phyloP scores from a whole-genome alignment of 2,329 filamentous ascomycete genomes.

The Xylariaceae sp. region DNA sequence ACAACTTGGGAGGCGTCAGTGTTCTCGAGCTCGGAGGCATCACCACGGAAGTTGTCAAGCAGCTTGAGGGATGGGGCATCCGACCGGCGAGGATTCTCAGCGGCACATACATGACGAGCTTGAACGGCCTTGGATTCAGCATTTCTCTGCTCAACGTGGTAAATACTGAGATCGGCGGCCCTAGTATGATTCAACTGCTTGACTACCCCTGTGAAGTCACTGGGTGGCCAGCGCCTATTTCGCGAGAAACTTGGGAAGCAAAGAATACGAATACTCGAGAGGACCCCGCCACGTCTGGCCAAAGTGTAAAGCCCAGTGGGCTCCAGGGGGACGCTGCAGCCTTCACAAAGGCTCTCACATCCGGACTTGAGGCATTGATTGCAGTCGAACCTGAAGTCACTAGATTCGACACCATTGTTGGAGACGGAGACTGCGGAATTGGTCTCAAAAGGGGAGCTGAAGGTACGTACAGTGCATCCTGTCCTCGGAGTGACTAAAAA shows the following conservation, averaged over 20 bases:
- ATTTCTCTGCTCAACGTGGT: constrained; percentile 63
- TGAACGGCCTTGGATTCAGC: constrained; percentile 72
- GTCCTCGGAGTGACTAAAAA: neutral
- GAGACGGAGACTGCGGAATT: constrained; percentile 85
- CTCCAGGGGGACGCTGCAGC: constrained; percentile 47
- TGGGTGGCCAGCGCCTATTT: constrained; percentile 63
- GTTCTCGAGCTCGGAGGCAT: constrained; percentile 68
- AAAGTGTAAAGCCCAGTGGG: constrained; percentile 39
- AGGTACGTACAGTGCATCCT: constrained; percentile 41
- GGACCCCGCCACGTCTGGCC: constrained; percentile 30
- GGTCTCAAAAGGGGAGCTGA: constrained; percentile 84
- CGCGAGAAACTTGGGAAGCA: constrained; percentile 57
- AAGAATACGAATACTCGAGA: constrained; percentile 45
- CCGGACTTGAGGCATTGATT: constrained; percentile 57
- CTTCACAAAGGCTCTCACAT: constrained; percentile 48
- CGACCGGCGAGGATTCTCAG: constrained; percentile 58
- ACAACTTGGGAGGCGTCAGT: constrained; percentile 71
- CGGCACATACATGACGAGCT: constrained; percentile 72
- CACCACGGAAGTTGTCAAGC: constrained; percentile 59
- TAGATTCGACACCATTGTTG: constrained; percentile 73
- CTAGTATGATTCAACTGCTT: constrained; percentile 62
- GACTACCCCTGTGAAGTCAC: constrained; percentile 64
- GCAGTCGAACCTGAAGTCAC: constrained; percentile 66
- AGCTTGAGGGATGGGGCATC: constrained; percentile 56
- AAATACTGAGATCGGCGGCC: constrained; percentile 51